Evolutionary conservation across 352 stramenopile genomes (phyloP).

Genomic region (Phytophthora agathidicida): DNA sequence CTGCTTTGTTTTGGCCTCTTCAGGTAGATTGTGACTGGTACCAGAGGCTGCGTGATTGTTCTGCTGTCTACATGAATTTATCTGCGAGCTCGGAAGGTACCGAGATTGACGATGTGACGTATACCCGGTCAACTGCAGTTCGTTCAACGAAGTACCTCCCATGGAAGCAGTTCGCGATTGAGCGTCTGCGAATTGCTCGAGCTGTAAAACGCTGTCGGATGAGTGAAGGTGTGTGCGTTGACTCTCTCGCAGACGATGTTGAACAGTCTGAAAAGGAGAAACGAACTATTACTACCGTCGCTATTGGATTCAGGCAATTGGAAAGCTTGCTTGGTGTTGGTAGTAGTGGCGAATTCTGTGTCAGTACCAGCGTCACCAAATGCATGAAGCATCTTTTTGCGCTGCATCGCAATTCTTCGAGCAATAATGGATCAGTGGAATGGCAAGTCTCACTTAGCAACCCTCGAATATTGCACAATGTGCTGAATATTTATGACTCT

Average conservation of each 20-base stretch:
- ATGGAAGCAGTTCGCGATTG: conserved; percentile 66
- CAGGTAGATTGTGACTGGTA: conserved; percentile 9
- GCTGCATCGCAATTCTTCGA: neutral
- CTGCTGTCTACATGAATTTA: conserved; percentile 13
- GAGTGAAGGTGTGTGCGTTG: conserved; percentile 10
- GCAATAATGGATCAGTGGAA: neutral
- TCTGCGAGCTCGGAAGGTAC: neutral
- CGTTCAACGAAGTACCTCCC: conserved; percentile 53
- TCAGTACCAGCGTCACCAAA: neutral
- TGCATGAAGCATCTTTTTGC: conserved; percentile 23
- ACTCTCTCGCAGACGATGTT: neutral
- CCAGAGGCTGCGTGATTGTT: conserved; percentile 16
- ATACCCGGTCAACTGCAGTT: conserved; percentile 9
- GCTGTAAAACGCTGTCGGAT: conserved; percentile 26
- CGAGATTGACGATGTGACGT: conserved; percentile 4
- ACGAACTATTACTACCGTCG: conserved; percentile 26
- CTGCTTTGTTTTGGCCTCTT: conserved; percentile 32
- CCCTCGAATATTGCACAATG: conserved; percentile 12
- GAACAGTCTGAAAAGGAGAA: conserved; percentile 30
- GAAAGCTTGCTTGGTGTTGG: conserved; percentile 35
- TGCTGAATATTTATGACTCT: conserved; percentile 7
- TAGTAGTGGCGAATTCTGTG: conserved; percentile 5
- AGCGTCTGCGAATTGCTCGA: conserved; percentile 50
- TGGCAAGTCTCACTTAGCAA: conserved; percentile 25
- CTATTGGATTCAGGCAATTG: conserved; percentile 31